Conservation (phyloP, 2,329 filamentous ascomycete genomes). For the Scolecobasidium constrictum region DNA sequence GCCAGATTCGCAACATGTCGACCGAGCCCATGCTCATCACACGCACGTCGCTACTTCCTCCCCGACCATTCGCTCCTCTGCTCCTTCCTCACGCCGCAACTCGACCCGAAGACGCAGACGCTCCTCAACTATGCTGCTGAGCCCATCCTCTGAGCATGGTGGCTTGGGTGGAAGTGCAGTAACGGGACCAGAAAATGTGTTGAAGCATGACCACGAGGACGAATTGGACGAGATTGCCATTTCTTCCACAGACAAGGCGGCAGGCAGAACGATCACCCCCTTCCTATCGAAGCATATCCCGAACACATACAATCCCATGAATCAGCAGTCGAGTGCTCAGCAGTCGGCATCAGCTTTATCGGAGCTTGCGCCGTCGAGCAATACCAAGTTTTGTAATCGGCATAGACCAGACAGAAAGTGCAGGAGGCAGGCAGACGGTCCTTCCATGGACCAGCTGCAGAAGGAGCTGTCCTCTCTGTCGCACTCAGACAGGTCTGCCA, state of each 20-base stretch:
- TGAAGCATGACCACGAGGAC: not conserved
- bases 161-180: too few relatives aligned
- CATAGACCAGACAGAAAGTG: slow-evolving; percentile 93
- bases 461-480: slow-evolving; percentile 41
- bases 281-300: slow-evolving; percentile 90
- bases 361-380: slow-evolving; percentile 40
- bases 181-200: not conserved
- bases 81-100: not conserved
- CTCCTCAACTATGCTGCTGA: slow-evolving; percentile 3
- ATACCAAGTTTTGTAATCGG: slow-evolving; percentile 91
- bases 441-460: slow-evolving; percentile 91
- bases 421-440: slow-evolving; percentile 82
- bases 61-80: not conserved
- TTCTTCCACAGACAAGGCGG: slow-evolving; percentile 11
- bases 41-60: too few relatives aligned
- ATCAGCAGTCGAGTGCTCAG: too few relatives aligned
- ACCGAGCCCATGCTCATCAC: too few relatives aligned
- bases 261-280: slow-evolving; percentile 63
- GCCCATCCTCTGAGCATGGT: slow-evolving; percentile 6
- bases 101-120: not conserved
- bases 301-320: slow-evolving; percentile 68
- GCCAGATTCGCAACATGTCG: not conserved
- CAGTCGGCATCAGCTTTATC: slow-evolving; percentile 25
- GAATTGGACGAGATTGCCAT: slow-evolving; percentile 6
- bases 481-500: not conserved